phyloP scores from a whole-genome alignment of 2,329 filamentous ascomycete species.

The Eutypa lata region DNA sequence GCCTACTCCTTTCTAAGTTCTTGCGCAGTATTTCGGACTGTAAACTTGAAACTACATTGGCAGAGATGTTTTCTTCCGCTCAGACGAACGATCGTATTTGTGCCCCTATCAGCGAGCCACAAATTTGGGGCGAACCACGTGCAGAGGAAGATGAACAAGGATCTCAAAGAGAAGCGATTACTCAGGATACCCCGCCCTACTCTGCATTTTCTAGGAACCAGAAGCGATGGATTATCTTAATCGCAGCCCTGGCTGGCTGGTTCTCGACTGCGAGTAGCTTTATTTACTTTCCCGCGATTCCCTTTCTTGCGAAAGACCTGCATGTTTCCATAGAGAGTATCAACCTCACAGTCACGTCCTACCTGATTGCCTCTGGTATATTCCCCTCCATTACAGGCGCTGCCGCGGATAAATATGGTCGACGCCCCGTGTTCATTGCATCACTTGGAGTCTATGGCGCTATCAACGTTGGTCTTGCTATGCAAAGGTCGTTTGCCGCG shows the following conservation, averaged over 20 bases:
- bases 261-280: constrained; percentile 24
- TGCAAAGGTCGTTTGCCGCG: constrained; percentile 30
- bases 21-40: too few relatives aligned
- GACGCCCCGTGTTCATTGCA: constrained; percentile 33
- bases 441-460: constrained; percentile 30
- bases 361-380: constrained; percentile 43
- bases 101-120: background rate
- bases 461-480: constrained; percentile 31
- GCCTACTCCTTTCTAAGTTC: too few relatives aligned
- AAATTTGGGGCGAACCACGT: background rate
- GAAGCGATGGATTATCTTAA: constrained; percentile 12
- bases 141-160: background rate
- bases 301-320: constrained; percentile 16
- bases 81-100: too few relatives aligned
- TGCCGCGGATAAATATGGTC: constrained; percentile 28
- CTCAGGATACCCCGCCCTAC: background rate
- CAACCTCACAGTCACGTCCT: constrained; percentile 38
- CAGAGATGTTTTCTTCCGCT: too few relatives aligned
- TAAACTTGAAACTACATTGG: too few relatives aligned
- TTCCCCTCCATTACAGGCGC: constrained; percentile 1
- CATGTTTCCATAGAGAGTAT: constrained; percentile 21
- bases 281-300: constrained; percentile 24
- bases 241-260: constrained; percentile 15
- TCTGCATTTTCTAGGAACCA: constrained; percentile 9
- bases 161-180: background rate